A percentile compares a stretch with the other conserved stretches of the same genome.
These are phyloP conservation scores for Dendrostoma leiphaemia DNA, from an alignment of 2,329 filamentous ascomycete genomes.

Conservation along the genomic window DNA sequence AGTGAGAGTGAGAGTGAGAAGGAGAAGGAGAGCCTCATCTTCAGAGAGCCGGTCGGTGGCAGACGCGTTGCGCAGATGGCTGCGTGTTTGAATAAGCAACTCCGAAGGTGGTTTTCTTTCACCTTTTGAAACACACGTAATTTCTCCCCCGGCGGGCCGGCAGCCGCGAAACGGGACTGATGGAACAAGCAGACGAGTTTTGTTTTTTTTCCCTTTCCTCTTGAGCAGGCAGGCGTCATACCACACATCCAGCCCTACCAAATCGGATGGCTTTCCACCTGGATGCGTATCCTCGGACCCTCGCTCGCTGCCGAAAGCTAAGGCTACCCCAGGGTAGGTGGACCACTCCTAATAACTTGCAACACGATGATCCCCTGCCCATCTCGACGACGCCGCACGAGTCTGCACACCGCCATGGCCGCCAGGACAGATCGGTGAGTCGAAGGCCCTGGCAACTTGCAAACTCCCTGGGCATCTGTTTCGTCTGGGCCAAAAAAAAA, in stretches of 20 bases:
- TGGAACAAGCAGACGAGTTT: too few species aligned
- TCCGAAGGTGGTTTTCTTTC: neutral
- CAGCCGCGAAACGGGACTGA: neutral
- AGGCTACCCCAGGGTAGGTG: neutral
- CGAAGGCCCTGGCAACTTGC: conserved; percentile 3
- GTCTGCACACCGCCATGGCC: conserved; percentile 14
- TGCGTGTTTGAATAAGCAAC: neutral
- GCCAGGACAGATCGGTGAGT: conserved; percentile 14
- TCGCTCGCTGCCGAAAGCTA: neutral
- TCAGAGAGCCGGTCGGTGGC: too few species aligned
- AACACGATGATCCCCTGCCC: conserved; percentile 10
- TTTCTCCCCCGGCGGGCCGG: conserved; percentile 1
- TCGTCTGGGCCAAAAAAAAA: neutral
- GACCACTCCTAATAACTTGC: neutral
- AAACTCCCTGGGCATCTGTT: conserved; percentile 3
- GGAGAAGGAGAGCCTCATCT: too few species aligned
- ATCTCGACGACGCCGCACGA: conserved; percentile 10
- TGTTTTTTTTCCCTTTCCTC: too few species aligned
- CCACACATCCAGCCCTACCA: neutral
- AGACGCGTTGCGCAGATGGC: neutral
- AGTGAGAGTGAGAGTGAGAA: too few species aligned
- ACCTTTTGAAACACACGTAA: conserved; percentile 4
- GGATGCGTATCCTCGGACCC: neutral
- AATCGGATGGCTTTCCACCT: neutral
- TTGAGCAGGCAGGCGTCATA: too few species aligned